These are phyloP conservation scores for Plantago coronopus DNA, from an alignment of 305 asterid genomes.

Conservation along the genomic window DNA sequence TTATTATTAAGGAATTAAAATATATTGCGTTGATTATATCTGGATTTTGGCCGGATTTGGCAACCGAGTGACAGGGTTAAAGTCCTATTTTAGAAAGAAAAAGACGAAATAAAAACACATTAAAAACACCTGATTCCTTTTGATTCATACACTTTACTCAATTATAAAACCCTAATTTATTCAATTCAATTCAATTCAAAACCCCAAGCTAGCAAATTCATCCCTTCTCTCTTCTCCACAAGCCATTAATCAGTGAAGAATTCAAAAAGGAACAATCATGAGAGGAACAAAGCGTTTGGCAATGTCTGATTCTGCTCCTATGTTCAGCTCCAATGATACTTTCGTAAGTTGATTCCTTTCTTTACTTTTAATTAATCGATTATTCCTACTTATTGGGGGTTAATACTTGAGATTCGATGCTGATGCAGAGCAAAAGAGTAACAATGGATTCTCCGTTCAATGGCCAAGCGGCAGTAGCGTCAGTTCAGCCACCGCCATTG, in stretches of 20 bases:
- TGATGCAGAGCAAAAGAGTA: conserved; percentile 67
- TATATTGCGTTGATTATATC: too few relatives aligned
- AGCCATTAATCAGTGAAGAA: background rate
- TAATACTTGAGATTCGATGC: conserved; percentile 23
- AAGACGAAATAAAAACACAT: background rate
- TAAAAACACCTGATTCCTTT: background rate
- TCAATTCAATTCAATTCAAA: background rate
- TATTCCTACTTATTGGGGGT: background rate
- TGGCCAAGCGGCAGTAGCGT: conserved; percentile 49
- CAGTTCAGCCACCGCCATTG: conserved; percentile 38
- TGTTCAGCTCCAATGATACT: conserved; percentile 46
- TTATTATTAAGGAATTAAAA: too few relatives aligned
- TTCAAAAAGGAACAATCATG: conserved; percentile 30
- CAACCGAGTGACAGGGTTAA: too few relatives aligned
- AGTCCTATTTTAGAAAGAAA: too few relatives aligned
- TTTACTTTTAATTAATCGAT: conserved; percentile 1
- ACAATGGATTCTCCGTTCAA: conserved; percentile 45
- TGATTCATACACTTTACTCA: background rate
- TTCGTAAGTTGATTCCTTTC: conserved; percentile 31
- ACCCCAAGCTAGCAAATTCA: background rate
- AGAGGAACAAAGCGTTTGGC: conserved; percentile 82
- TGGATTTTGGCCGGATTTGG: too few relatives aligned
- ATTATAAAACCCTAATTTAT: background rate
- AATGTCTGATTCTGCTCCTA: conserved; percentile 49
- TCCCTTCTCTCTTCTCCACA: conserved; percentile 7